Base-by-base conservation (phyloP, 2,329 filamentous ascomycete species). In the Elsinoe perseae region DNA sequence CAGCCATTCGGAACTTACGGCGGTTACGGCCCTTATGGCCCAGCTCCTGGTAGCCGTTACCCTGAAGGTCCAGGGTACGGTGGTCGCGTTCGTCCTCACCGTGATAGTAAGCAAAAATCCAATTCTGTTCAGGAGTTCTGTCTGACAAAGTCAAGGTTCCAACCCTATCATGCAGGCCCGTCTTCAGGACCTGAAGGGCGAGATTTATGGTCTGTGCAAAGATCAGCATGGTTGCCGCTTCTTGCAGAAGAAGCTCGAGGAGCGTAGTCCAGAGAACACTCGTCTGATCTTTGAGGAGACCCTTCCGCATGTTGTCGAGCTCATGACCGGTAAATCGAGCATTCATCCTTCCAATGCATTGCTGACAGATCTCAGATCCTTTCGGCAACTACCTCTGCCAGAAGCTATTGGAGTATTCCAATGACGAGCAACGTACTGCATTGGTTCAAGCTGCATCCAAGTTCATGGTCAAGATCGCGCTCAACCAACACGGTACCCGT, bases 361-460 rank as follows among this genome's bases (percentile, higher is more conserved):
- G n/a, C 67, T 71, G 58, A 70, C 57, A 20, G 46, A 21, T 40
- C 42, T 42, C 57, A 78, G 92, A 98, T 73, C 92, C 93, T 8
- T 98, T 98, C 71, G 93, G 93, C 70, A 98, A 98, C 77, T 98
- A 98, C 73, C 84, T 98, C 63, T 97, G 92, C 78, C 93, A 98
- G 78, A 98, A 97, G 80, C 78, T 98, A 60, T 81, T 98, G 28
- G 93, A 98, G 74, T 95, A 86, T 71, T 92, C 89, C 74, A 95
- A 89, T 69, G 88, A 97, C 67, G 89, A 95, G 54, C 92, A 98
- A 76, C 89, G 93, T 62, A 97, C 92, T 55, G 83, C 85, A 42
- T 81, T 98, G 60, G 95, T 98, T 64, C 84, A 91, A 71, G 95
- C 95, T 64, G 90, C 93, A 38, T 83, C 89, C 16, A 80, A 84